Base-by-base conservation (phyloP, 345 rosid species). In the Syzygium aromaticum region DNA sequence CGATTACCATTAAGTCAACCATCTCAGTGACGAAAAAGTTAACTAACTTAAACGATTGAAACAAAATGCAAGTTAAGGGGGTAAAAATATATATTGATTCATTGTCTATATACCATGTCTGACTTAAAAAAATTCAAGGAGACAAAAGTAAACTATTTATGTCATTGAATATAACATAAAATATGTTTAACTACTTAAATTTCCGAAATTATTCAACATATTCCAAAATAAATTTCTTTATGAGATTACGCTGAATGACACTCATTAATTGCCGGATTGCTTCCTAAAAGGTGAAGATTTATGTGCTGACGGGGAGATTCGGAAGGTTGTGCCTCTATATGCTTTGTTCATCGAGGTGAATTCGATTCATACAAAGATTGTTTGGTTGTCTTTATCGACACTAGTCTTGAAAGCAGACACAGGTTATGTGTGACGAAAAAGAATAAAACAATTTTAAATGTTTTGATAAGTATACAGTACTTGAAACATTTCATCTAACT, bases 371-470 rank as follows among this genome's bases (percentile, higher is more conserved):
- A 61, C 17, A 61, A 57, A 57, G 17, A n/a, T n/a, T 61, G 27
- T n/a, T n/a, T 5, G 67, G 17, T n/a, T n/a, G 33, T 61, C 67
- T 2, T 12, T 25, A 61, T 59, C 33, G 11, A 12, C 30, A 12
- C 0, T 57, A 13, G 7, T 57, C 46, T 43, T 57, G 28, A 57
- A 57, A 57, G 14, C 0, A 56, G 12, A 8, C 77, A 15, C 5
- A 0, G 0, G 2, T 33, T 33, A 33, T 19, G 49, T 73, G 80
- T 8, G 10, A 73, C 0, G 1, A 4, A 33, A 19, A 38, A 2
- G 80, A 73, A 73, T 73, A 38, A 33, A 67, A 7, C 13, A 33
- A 17, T 33, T 73, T 73, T 9, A 19, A 9, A 9, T 73, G 46
- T 19, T 73, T 38, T 38, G 5, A 33, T 38, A 73, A 73, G 25